phyloP scores from a whole-genome alignment of 1,284 basidiomycete genomes.

The Ustilago crameri region DNA sequence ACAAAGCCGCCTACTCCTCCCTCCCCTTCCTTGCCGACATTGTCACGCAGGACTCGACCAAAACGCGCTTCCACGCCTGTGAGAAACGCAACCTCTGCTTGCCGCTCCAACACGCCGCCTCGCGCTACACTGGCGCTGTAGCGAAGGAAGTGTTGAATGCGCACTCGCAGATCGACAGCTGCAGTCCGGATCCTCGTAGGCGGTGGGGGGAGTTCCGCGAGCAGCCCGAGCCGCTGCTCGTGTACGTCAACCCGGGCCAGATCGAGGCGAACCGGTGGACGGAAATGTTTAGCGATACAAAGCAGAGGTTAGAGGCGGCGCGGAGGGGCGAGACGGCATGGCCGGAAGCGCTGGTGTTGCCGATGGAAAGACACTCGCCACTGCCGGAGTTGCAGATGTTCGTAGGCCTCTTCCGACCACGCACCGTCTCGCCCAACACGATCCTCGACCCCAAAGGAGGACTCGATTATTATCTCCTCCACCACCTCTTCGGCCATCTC shows the following conservation, averaged over 20 bases:
- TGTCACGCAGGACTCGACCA: slow-evolving; percentile 74
- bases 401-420: slow-evolving; percentile 76
- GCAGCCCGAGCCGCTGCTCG: slow-evolving; percentile 34
- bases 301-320: slow-evolving; percentile 68
- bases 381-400: slow-evolving; percentile 84
- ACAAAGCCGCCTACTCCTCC: slow-evolving; percentile 71
- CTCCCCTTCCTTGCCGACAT: slow-evolving; percentile 77
- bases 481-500: slow-evolving; percentile 42
- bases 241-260: slow-evolving; percentile 52
- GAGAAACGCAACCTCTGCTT: slow-evolving; percentile 81
- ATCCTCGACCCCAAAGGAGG: slow-evolving; percentile 42
- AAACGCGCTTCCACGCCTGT: slow-evolving; percentile 88
- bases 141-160: slow-evolving; percentile 25
- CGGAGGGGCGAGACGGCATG: slow-evolving; percentile 30
- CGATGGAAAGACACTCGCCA: slow-evolving; percentile 83
- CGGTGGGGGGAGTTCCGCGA: slow-evolving; percentile 28
- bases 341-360: slow-evolving; percentile 64
- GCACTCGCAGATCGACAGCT: slow-evolving; percentile 30
- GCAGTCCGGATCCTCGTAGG: slow-evolving; percentile 15
- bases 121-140: slow-evolving; percentile 12
- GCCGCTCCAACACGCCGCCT: slow-evolving; percentile 14
- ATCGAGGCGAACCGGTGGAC: slow-evolving; percentile 73
- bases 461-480: slow-evolving; percentile 46
- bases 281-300: slow-evolving; percentile 73
- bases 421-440: slow-evolving; percentile 47